These are phyloP conservation scores for Cocos nucifera DNA, from an alignment of 176 grass and related monocot species.

Conservation along the genomic window DNA sequence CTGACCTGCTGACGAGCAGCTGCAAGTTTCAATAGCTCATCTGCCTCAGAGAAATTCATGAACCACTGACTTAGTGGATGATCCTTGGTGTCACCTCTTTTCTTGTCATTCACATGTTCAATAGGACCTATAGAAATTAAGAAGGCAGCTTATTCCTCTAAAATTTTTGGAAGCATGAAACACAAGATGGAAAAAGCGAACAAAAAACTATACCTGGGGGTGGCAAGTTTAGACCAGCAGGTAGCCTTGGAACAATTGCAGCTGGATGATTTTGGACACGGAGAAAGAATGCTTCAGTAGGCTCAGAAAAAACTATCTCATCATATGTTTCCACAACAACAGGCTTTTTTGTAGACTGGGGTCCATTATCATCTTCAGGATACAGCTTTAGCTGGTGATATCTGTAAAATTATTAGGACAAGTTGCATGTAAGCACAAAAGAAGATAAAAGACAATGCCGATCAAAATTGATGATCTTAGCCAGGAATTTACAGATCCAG, in stretches of 20 bases:
- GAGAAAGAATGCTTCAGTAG: constrained; percentile 62
- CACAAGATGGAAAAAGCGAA: background rate
- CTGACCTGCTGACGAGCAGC: constrained; percentile 85
- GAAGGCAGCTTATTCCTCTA: background rate
- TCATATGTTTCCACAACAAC: constrained; percentile 83
- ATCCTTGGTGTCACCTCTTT: constrained; percentile 77
- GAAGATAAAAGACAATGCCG: too few relatives aligned
- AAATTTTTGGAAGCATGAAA: constrained; percentile 4
- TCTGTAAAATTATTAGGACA: constrained; percentile 19
- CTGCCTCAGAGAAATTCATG: constrained; percentile 90
- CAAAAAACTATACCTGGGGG: constrained; percentile 36
- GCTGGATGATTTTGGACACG: constrained; percentile 90
- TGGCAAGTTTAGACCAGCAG: constrained; percentile 63
- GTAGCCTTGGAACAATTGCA: constrained; percentile 77
- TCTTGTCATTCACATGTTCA: constrained; percentile 63
- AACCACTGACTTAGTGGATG: constrained; percentile 78
- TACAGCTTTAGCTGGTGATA: constrained; percentile 88
- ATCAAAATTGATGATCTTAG: background rate
- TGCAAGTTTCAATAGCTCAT: constrained; percentile 86
- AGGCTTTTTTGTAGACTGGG: constrained; percentile 78
- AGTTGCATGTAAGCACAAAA: background rate
- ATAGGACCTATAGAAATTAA: constrained; percentile 26
- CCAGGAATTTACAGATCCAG: constrained; percentile 56
- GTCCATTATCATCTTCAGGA: constrained; percentile 64
- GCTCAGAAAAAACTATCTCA: constrained; percentile 81